Conservation (phyloP, 805 yeast genomes). For the Metschnikowia peoriensis region DNA sequence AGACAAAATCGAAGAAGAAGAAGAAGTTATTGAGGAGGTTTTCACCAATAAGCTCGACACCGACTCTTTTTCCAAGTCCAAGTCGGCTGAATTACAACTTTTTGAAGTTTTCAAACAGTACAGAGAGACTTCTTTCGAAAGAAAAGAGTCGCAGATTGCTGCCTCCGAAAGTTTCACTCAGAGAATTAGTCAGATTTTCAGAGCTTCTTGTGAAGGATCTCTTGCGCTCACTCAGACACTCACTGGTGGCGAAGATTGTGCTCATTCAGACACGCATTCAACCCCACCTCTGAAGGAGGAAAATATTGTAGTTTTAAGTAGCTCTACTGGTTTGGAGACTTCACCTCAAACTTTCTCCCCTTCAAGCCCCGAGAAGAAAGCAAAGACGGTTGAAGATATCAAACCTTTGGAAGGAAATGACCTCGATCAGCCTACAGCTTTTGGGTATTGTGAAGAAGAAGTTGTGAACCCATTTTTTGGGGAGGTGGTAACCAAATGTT, state of each 20-base stretch:
- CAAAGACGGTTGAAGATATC: background rate
- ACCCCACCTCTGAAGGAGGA: background rate
- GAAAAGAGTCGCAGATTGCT: background rate
- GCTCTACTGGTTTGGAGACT: background rate
- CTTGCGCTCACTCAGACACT: background rate
- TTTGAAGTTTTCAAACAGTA: background rate
- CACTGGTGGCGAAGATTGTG: background rate
- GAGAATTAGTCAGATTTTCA: background rate
- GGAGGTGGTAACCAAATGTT: background rate
- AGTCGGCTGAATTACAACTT: background rate
- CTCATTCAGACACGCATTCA: background rate
- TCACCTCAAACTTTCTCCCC: background rate
- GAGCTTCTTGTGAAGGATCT: background rate
- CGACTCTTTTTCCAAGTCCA: background rate
- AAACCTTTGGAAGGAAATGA: background rate
- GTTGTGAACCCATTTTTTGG: background rate
- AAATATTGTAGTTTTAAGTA: background rate
- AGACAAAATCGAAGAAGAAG: background rate
- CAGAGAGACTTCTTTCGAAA: background rate
- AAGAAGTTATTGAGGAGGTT: background rate
- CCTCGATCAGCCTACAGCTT: background rate
- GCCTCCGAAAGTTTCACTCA: background rate
- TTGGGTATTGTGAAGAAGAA: background rate
- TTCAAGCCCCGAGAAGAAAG: background rate
- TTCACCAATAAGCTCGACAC: background rate